Conservation (phyloP, 164 flowering plant species). For the Protea cynaroides region DNA sequence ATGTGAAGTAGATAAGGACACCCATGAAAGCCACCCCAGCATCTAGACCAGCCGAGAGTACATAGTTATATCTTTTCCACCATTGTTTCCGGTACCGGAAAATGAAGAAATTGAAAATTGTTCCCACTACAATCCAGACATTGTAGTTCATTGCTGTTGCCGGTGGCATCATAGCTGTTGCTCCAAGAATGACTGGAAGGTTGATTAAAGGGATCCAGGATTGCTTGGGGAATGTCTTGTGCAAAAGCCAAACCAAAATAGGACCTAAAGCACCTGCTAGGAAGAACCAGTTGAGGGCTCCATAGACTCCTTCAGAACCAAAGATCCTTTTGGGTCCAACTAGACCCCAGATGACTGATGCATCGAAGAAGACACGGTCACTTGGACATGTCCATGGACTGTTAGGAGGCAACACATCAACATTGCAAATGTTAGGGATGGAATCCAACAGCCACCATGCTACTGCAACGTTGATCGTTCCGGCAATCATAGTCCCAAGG, state of each 20-base stretch:
- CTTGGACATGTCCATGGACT: conserved; percentile 73
- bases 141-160: conserved; percentile 20
- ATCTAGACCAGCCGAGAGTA: conserved; percentile 26
- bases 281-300: conserved; percentile 25
- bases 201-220: conserved; percentile 20
- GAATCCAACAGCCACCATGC: conserved; percentile 60
- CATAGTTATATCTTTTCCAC: conserved; percentile 31
- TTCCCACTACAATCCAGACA: conserved; percentile 17
- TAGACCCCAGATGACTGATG: conserved; percentile 20
- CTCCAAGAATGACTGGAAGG: conserved; percentile 24
- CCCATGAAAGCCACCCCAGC: conserved; percentile 26
- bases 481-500: conserved; percentile 64
- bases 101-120: too few species aligned
- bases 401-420: conserved; percentile 36
- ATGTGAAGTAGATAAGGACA: conserved; percentile 17
- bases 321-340: conserved; percentile 24
- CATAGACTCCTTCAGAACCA: conserved; percentile 17
- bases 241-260: conserved; percentile 18
- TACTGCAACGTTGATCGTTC: conserved; percentile 47
- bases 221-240: conserved; percentile 22
- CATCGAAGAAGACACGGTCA: too few species aligned
- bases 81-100: conserved; percentile 19
- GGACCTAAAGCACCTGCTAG: conserved; percentile 20
- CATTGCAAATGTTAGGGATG: conserved; percentile 58
- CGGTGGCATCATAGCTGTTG: conserved; percentile 23